Evolutionary conservation across 257 asterid genomes (phyloP), one percentile per base, ranked within the genome.

Genomic region (Jacaranda copaia): DNA sequence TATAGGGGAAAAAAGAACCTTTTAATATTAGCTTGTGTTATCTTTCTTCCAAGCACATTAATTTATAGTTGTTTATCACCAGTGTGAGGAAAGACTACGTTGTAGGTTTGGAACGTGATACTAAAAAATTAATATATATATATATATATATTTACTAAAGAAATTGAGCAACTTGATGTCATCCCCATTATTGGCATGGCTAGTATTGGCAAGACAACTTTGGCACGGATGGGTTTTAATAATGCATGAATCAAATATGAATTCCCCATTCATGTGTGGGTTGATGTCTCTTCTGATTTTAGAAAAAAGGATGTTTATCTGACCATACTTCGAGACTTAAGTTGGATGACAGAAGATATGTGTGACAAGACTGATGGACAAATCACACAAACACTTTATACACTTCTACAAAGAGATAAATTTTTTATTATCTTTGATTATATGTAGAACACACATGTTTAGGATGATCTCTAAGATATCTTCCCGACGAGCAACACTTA

Each of bases 171-270:
- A 5, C 11, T 16, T 4, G 53, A 32, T 0, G 3, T 25, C 15
- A 59, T 59, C 42, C n/a, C n/a, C n/a, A n/a, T n/a, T n/a, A 5
- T 77, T 67, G 85, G 85, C 16, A 51, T 72, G 63, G 58, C 72
- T 2, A 81, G 79, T 0, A 1, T 20, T 3, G 65, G 65, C 40
- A 58, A 59, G 65, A 59, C 65, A 59, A 59, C 65, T 1, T 1
- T 25, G 2, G 65, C 65, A 25, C 2, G 38, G n/a, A 5, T 81
- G n/a, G n/a, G n/a, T 10, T 65, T 35, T 15, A 7, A 8, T 11
- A 14, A 25, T 58, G 0, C 0, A 0, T 0, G 4, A 36, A 2
- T 81, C 48, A 1, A 0, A 0, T 0, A 3, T 10, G 11, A 32
- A 36, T 77, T 77, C 14, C 10, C 51, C 11, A 13, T 8, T 42